Evolutionary conservation across 306 rosid species (phyloP), one percentile per base, ranked within the genome.

Genomic region (Crotalaria pallida): DNA sequence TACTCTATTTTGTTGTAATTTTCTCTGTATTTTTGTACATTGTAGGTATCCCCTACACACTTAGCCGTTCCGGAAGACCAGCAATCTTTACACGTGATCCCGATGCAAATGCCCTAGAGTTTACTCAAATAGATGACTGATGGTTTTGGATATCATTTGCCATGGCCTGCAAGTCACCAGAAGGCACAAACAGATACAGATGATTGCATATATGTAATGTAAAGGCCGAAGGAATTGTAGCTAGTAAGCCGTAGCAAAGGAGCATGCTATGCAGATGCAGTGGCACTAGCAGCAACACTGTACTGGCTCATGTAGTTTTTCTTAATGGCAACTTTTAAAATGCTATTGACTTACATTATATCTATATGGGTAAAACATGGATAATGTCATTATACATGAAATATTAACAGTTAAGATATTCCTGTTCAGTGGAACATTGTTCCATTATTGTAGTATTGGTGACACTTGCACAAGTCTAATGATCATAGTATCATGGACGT

Each of bases 21-120:
- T 34, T 43, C n/a, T 52, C 2, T 61, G 27, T 55, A 53, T 8
- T 63, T 65, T 67, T 67, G 61, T 60, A 13, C 72, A 4, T 26
- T 72, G 15, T 82, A 94, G 98, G 92, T 48, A 87, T 91, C 19
- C 73, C 97, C 11, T 94, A 91, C 81, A 94, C 97, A 6, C 99
- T 91, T 48, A 88, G 99, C 79, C 86, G 80, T 50, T 94, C 99
- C 8, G 97, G 99, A 74, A 85, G 99, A 83, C 98, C 99, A 6
- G 99, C 99, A 19, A 88, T 94, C 33, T 94, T 91, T 67, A 85
- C 94, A 7, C 87, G 97, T 43, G 97, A 88, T 77, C 98, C 98
- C 1, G 97, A 93, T 76, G 81, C 92, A 73, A 94, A 94, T 81
- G 99, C 97, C 57, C 65, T 91, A 29, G 99, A 94, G 70, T 94